Base-by-base conservation (phyloP, 768 basidiomycete genomes). In the Tricholoma flavovirens region DNA sequence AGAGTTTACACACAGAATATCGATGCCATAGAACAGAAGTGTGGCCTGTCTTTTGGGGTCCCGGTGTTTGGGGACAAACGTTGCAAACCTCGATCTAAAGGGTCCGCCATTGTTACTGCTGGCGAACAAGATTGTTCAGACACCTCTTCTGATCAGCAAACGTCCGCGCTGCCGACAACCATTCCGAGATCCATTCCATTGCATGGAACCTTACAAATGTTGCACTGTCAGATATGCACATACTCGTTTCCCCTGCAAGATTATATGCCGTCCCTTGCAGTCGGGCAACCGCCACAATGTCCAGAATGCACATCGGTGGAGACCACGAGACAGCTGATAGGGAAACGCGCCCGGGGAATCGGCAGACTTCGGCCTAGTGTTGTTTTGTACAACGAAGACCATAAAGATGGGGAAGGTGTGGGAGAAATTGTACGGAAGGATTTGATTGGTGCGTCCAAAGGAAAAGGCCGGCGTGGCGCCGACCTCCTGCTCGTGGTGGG, bases 1-100 rank as follows among this genome's bases (percentile, higher is more conserved):
- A 80, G 93, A 22, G 90, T 93, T 2, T 96, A 95, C 70, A 94
- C 93, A 0, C 93, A 96, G 75, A 95, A 96, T 71, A 95, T 95
- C 57, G 93, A 96, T 67, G 86, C 85, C 22, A 84, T 96, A 40
- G 93, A 96, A 67, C 76, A 76, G 57, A 93, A 92, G 67, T 87
- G 82, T n/a, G 93, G 93, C 3, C 79, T 96, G 9, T 84, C 87
- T 1, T 90, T 90, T 58, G 92, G 93, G n/a, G 78, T 94, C 10
- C 91, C 92, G 22, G 80, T 81, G 55, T 83, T 82, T 59, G 79
- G 82, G 58, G 78, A 73, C 57, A 82, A 76, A 62, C 79, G 83
- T n/a, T 73, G 62, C 48, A 84, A 80, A 66, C 69, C 77, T 22
- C 77, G 81, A 51, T 71, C 77, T 15, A 83, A 78, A 63, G 70